Evolutionary conservation across 345 rosid genomes (phyloP), one percentile per base, ranked within the genome.

Genomic region (Jatropha curcas): DNA sequence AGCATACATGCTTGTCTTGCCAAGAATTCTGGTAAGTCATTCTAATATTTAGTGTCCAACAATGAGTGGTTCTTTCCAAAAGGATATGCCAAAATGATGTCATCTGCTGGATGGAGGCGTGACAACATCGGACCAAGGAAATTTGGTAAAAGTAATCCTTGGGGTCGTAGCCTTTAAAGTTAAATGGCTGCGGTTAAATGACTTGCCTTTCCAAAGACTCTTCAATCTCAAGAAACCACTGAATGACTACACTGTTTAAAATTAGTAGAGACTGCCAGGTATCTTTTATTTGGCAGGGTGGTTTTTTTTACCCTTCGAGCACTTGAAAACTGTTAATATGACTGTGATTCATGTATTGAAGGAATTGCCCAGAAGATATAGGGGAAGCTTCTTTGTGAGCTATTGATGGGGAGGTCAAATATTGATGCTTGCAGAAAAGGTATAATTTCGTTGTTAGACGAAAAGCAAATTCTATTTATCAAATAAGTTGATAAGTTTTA

Each of bases 211-310:
- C 82, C 97, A 89, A 77, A 89, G 89, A 94, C 97, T 65, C 90
- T 90, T 72, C 97, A 94, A n/a, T 83, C 97, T 94, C 73, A 90
- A 86, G 91, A 92, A 94, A 79, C 97, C 97, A 65, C 74, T 94
- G 81, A 94, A 92, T 83, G 96, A 90, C 79, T 85, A 84, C 83
- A 94, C 97, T 78, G 97, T 94, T n/a, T 79, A 92, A 94, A 87
- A 94, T 92, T 79, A 94, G 98, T 87, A 87, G 98, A 74, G 98
- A 94, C 72, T 94, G 98, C 63, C 97, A 92, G 98, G 98, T 94
- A 65, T 71, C 77, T 66, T 55, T 67, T 19, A 19, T 57, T 75
- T 57, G 11, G 5, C 69, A 48, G 22, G 11, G 27, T 76, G 60
- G 39, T 51, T 28, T 51, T 28, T 71, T 48, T 34, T 60, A 43